Base-by-base conservation (phyloP, 305 asterid species). In the Caryopteris hybrid region DNA sequence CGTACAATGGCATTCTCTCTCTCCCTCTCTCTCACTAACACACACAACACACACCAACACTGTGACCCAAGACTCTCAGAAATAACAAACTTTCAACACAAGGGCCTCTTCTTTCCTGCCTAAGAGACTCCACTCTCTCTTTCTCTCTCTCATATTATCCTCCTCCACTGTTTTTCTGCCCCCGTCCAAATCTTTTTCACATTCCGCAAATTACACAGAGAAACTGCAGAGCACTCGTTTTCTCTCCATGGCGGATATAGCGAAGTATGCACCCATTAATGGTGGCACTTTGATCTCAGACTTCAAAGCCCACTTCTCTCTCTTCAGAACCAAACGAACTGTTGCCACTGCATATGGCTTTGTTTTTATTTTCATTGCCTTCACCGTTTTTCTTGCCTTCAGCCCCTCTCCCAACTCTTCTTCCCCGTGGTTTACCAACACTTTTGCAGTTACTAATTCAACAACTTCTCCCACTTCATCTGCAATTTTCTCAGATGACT, bases 321-420 rank as follows among this genome's bases (percentile, higher is more conserved):
- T 81, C 18, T 38, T 42, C 46, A 75, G 66, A 72, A 63, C 86
- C 2, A 74, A 42, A 38, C 67, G 64, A 64, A 80, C 76, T 4
- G 56, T 74, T 0, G 41, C 82, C 36, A 58, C 80, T 50, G 86
- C 82, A 2, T 84, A 73, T 50, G 78, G 58, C 14, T 75, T 76
- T 20, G 42, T 83, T 20, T 78, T 81, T 60, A 10, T 74, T 33
- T 83, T 84, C 80, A 66, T 85, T 58, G 83, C 76, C 66, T 74
- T 82, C 66, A 82, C 90, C 54, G 68, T 80, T 46, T 80, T 85
- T 45, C 70, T 85, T 21, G 92, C 88, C 33, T 80, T 86, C 70
- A 51, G 71, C 33, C 93, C 96, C 6, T 80, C 90, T 14, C 61
- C 88, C 0, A 80, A 77, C 76, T 73, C 92, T 50, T 74, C 91